These are phyloP conservation scores for Dianthus caryophyllus DNA, from an alignment of 148 eudicot genomes.

Conservation along the genomic window DNA sequence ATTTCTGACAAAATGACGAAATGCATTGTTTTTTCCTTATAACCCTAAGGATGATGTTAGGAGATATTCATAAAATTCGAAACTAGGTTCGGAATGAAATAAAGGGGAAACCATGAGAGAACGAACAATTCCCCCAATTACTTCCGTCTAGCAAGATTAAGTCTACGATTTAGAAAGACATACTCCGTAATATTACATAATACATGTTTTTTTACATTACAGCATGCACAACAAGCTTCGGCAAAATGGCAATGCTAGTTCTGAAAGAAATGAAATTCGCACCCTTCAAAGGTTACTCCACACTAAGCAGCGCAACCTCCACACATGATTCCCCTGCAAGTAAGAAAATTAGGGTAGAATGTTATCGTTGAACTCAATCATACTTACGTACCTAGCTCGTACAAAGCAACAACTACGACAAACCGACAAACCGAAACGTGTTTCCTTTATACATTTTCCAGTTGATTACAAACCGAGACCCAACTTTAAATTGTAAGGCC, in stretches of 20 bases:
- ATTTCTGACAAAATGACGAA: background rate
- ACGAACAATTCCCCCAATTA: constrained; percentile 31
- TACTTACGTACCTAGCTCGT: background rate
- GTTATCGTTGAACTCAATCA: constrained; percentile 4
- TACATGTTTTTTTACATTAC: constrained; percentile 14
- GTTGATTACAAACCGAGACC: too few relatives aligned
- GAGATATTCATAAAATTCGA: constrained; percentile 7
- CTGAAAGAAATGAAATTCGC: background rate
- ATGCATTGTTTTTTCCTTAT: background rate
- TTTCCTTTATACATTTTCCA: too few relatives aligned
- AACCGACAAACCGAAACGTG: background rate
- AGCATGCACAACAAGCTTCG: constrained; percentile 13
- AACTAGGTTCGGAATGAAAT: constrained; percentile 1
- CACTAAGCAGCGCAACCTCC: constrained; percentile 68
- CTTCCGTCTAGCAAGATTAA: constrained; percentile 11
- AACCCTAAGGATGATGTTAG: background rate
- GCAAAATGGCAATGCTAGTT: constrained; percentile 13
- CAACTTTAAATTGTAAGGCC: too few relatives aligned
- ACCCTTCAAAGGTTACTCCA: background rate
- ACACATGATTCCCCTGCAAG: constrained; percentile 75
- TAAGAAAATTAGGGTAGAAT: background rate
- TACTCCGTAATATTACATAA: background rate
- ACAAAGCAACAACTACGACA: background rate
- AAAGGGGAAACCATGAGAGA: constrained; percentile 21
- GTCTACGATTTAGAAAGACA: constrained; percentile 1